Evolutionary conservation across 768 basidiomycete species (phyloP), one percentile per base, ranked within the genome.

Genomic region (Tremella fuciformis): DNA sequence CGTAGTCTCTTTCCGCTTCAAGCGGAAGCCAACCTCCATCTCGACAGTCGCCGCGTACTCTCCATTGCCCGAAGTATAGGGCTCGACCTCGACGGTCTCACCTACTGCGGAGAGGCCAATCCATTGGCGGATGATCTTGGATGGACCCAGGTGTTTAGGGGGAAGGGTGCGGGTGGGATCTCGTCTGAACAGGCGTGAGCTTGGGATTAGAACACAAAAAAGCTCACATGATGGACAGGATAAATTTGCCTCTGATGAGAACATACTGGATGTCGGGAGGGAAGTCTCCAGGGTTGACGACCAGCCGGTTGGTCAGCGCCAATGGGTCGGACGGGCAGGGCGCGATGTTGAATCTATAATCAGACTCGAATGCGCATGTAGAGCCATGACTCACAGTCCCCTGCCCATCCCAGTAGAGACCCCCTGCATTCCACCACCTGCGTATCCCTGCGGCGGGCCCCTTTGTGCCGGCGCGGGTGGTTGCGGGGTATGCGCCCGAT

Each of bases 61-160:
- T 18, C 69, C 76, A 56, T 72, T 69, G 25, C 76, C 71, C n/a
- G 72, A 83, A 22, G 79, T 73, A 19, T 89, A 81, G 1, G 83
- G 76, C 55, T 88, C 85, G 39, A 94, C 81, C 15, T 86, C 82
- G 53, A 89, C 87, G 13, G 80, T 71, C 71, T 96, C 92, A 0
- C 91, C 91, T 1, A 80, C 76, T 40, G 87, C 77, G 15, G 91
- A 91, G 7, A 97, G 81, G 4, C 86, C 86, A 42, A 92, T 87
- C 91, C 91, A 99, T 78, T 89, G 85, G 9, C 96, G 84, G 59
- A 91, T 89, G 58, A 84, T 78, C 21, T 84, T 81, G 25, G 88
- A 87, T 6, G 86, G 85, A n/a, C 87, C 91, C 25, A 98, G 81
- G 1, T 79, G 77, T 2, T 89, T 87, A 0, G 84, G 84, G 3